Conservation (phyloP, 495 filamentous ascomycete species). For the Penicillium macrosclerotiorum region DNA sequence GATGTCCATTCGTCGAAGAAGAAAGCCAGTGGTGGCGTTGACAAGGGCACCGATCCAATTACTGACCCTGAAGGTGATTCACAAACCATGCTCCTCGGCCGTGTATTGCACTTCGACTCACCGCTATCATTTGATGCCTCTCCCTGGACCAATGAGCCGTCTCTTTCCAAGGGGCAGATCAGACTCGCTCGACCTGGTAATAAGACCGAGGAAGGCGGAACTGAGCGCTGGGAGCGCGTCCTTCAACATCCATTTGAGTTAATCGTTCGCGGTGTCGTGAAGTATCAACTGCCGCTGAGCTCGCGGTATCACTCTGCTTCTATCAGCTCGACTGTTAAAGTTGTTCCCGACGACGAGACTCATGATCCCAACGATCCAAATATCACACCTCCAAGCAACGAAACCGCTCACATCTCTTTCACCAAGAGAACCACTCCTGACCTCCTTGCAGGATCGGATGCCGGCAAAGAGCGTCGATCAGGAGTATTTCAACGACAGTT, state of each 20-base stretch:
- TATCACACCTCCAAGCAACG: conserved; percentile 21
- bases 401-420: conserved; percentile 24
- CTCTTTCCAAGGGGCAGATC: conserved; percentile 75
- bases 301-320: conserved; percentile 57
- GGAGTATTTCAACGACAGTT: conserved; percentile 25
- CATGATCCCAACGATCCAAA: conserved; percentile 19
- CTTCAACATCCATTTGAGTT: conserved; percentile 88
- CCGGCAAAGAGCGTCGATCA: conserved; percentile 1
- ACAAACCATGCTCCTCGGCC: conserved; percentile 86
- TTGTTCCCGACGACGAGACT: conserved; percentile 47
- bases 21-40: conserved; percentile 43
- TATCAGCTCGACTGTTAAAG: conserved; percentile 50
- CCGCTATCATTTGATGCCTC: conserved; percentile 84
- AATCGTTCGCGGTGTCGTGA: conserved; percentile 83
- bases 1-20: conserved; percentile 3
- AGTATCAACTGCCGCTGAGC: conserved; percentile 84
- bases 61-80: conserved; percentile 61
- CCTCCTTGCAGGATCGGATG: conserved; percentile 10
- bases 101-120: conserved; percentile 82
- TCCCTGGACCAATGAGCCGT: conserved; percentile 65
- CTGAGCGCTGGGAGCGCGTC: conserved; percentile 87
- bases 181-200: conserved; percentile 82
- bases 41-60: conserved; percentile 72
- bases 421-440: conserved; percentile 4
- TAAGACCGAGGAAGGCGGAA: conserved; percentile 79